Conservation (phyloP, 140 eudicot species). For the Bidens hawaiensis region DNA sequence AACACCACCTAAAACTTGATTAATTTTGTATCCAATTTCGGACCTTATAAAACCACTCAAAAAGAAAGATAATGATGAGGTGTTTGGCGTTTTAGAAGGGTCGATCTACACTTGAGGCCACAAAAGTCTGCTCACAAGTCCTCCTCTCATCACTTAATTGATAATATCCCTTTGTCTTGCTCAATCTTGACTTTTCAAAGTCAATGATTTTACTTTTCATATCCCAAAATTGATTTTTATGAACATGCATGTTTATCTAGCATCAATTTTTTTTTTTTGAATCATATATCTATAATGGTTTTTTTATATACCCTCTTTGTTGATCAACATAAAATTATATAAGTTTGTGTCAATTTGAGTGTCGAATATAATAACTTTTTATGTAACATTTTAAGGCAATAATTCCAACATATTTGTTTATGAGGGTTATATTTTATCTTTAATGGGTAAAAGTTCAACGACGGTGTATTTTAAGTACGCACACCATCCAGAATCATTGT, state of each 20-base stretch:
- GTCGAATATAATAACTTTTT: background rate
- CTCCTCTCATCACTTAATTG: background rate
- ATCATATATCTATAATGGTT: background rate
- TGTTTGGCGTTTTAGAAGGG: background rate
- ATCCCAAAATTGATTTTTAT: background rate
- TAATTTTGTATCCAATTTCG: too few species aligned
- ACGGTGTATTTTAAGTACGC: too few species aligned
- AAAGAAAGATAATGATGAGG: background rate
- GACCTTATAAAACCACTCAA: too few species aligned
- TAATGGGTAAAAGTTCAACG: background rate
- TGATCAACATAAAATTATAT: background rate
- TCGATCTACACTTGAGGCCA: background rate
- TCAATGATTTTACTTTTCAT: background rate
- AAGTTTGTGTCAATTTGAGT: background rate
- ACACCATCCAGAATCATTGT: background rate
- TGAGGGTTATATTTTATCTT: background rate
- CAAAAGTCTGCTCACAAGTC: constrained; percentile 2
- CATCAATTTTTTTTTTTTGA: background rate
- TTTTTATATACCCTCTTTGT: background rate
- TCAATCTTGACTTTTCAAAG: background rate
- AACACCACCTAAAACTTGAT: too few species aligned
- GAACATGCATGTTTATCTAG: background rate
- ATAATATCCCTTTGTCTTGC: background rate
- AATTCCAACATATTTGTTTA: too few species aligned
- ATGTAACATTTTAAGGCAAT: background rate